Percentiles rank a stretch among this genome's conserved stretches.
Evolutionary conservation across 2,329 filamentous ascomycete genomes (phyloP).

Genomic region (Phaeomoniella chlamydospora): DNA sequence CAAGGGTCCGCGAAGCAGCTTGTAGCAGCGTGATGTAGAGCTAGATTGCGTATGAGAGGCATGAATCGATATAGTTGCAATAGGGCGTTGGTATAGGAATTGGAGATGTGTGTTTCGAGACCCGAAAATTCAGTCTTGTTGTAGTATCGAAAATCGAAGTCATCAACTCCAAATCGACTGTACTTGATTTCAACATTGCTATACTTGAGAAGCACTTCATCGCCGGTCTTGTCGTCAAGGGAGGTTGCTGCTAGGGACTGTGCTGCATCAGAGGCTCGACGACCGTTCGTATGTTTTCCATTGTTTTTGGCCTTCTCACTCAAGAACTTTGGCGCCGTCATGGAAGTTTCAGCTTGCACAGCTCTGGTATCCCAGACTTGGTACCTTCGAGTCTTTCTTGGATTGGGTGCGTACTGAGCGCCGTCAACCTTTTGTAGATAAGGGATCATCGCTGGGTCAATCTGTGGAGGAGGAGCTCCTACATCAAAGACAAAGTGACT

Average conservation of each 20-base stretch:
- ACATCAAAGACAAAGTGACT: slow-evolving; percentile 71
- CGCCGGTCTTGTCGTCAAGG: slow-evolving; percentile 46
- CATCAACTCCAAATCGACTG: slow-evolving; percentile 97
- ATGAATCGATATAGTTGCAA: slow-evolving; percentile 87
- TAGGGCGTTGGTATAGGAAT: slow-evolving; percentile 88
- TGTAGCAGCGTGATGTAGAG: slow-evolving; percentile 76
- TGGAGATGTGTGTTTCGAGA: slow-evolving; percentile 88
- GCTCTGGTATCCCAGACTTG: slow-evolving; percentile 67
- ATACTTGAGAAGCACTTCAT: slow-evolving; percentile 79
- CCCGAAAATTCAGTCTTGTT: slow-evolving; percentile 88
- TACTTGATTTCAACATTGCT: slow-evolving; percentile 96
- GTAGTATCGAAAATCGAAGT: slow-evolving; percentile 98
- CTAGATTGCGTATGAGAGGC: slow-evolving; percentile 72
- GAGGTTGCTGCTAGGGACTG: slow-evolving; percentile 54
- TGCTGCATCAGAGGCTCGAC: slow-evolving; percentile 38
- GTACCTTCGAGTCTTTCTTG: slow-evolving; percentile 59
- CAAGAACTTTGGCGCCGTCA: slow-evolving; percentile 75
- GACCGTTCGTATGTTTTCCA: slow-evolving; percentile 23
- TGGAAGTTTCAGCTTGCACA: slow-evolving; percentile 44
- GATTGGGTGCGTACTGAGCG: slow-evolving; percentile 65
- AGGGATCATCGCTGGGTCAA: slow-evolving; percentile 56
- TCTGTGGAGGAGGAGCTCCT: slow-evolving; percentile 62
- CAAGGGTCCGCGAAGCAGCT: slow-evolving; percentile 72
- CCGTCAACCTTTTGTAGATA: slow-evolving; percentile 59
- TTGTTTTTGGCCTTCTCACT: slow-evolving; percentile 76